Percentiles rank a stretch among this genome's conserved stretches.
These are phyloP conservation scores for Nicotiana rustica DNA, from an alignment of 305 asterid species.

Conservation along the genomic window DNA sequence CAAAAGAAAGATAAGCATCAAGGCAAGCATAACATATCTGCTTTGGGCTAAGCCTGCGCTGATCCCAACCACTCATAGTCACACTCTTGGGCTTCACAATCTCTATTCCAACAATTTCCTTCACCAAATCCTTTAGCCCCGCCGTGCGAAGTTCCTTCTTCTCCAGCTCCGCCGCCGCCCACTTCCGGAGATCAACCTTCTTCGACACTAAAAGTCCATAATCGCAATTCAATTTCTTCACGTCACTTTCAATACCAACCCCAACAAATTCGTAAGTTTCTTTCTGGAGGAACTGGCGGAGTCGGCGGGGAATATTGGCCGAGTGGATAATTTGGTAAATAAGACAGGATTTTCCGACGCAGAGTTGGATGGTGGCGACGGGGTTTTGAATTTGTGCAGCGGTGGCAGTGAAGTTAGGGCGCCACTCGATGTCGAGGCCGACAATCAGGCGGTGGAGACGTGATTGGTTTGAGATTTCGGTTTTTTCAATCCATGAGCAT, in stretches of 20 bases:
- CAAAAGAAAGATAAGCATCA: constrained; percentile 29
- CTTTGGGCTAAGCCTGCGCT: not conserved
- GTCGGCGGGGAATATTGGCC: not conserved
- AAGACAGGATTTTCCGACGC: not conserved
- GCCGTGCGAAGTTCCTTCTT: not conserved
- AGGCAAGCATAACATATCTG: constrained; percentile 31
- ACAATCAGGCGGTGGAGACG: constrained; percentile 15
- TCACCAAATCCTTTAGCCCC: not conserved
- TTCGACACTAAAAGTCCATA: constrained; percentile 14
- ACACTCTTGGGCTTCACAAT: constrained; percentile 20
- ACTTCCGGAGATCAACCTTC: not conserved
- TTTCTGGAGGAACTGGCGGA: not conserved
- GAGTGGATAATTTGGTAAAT: constrained; percentile 29
- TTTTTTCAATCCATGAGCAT: not conserved
- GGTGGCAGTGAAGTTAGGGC: not conserved
- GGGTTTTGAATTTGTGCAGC: not conserved
- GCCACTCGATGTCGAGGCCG: constrained; percentile 14
- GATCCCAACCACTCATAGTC: not conserved
- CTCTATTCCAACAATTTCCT: not conserved
- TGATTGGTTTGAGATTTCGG: not conserved
- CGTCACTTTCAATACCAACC: not conserved
- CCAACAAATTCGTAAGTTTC: constrained; percentile 6
- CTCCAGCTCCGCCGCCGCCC: constrained; percentile 10
- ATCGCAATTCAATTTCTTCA: not conserved
- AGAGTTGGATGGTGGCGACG: constrained; percentile 3